phyloP scores from a whole-genome alignment of 2,329 filamentous ascomycete species.

The Chaetomium olivaceum region DNA sequence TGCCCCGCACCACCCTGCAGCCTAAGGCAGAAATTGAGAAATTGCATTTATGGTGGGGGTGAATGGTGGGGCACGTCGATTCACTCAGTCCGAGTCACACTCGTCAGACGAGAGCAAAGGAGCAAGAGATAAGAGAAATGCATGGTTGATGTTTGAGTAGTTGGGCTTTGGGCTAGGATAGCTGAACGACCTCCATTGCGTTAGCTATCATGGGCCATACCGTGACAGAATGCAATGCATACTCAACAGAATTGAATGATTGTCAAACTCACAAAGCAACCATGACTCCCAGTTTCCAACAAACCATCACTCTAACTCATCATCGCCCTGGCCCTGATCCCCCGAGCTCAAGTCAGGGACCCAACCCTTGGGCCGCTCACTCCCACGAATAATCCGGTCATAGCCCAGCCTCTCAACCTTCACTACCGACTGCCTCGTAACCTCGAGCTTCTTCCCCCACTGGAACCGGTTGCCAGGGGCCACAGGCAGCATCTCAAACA shows the following conservation, averaged over 20 bases:
- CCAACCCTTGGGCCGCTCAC: slow-evolving; percentile 89
- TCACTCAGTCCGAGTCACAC: too few species aligned
- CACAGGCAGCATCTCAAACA: slow-evolving; percentile 72
- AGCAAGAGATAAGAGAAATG: not conserved
- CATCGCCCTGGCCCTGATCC: slow-evolving; percentile 25
- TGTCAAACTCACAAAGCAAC: not conserved
- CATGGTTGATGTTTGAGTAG: not conserved
- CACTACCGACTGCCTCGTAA: slow-evolving; percentile 84
- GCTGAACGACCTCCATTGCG: not conserved
- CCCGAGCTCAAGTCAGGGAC: slow-evolving; percentile 66
- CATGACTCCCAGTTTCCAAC: not conserved
- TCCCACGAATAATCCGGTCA: slow-evolving; percentile 81
- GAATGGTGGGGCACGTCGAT: not conserved
- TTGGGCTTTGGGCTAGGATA: not conserved
- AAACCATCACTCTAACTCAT: slow-evolving; percentile 24
- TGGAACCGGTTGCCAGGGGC: slow-evolving; percentile 48
- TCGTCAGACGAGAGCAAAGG: not conserved
- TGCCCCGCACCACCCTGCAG: slow-evolving; percentile 24
- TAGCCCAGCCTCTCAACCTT: slow-evolving; percentile 94
- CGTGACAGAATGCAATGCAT: not conserved
- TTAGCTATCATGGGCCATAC: not conserved
- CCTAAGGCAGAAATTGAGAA: slow-evolving; percentile 25
- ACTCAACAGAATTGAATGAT: not conserved
- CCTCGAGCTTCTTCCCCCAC: slow-evolving; percentile 76
- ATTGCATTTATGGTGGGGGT: slow-evolving; percentile 1